phyloP scores from a whole-genome alignment of 768 basidiomycete genomes.

The Daedaleopsis nitida region DNA sequence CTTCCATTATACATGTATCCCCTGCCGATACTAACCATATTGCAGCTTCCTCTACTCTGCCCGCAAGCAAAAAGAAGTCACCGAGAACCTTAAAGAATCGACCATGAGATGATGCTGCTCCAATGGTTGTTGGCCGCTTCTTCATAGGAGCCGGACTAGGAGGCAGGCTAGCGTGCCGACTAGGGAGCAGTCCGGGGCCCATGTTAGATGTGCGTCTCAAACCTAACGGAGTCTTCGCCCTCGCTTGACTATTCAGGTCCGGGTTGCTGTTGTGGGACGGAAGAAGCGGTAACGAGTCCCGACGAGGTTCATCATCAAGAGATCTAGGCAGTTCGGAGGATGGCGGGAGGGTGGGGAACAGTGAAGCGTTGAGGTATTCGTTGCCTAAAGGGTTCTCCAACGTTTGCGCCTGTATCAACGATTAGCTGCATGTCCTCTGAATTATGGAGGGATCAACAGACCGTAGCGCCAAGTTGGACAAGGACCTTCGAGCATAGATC shows the following conservation, averaged over 20 bases:
- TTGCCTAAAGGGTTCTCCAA: slow-evolving; percentile 85
- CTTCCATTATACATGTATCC: too few species aligned
- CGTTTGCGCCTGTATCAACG: slow-evolving; percentile 57
- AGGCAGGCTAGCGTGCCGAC: slow-evolving; percentile 57
- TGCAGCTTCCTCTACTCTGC: slow-evolving; percentile 79
- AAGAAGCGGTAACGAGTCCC: slow-evolving; percentile 47
- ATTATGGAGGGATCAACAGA: slow-evolving; percentile 40
- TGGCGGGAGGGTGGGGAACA: slow-evolving; percentile 65
- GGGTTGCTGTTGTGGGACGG: slow-evolving; percentile 57
- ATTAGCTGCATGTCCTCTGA: neutral
- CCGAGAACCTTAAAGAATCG: slow-evolving; percentile 86
- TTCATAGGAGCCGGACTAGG: slow-evolving; percentile 38
- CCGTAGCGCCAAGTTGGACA: slow-evolving; percentile 82
- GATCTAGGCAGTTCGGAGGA: slow-evolving; percentile 61
- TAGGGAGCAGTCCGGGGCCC: slow-evolving; percentile 29
- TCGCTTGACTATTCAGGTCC: slow-evolving; percentile 43
- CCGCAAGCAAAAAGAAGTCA: slow-evolving; percentile 86
- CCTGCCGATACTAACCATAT: slow-evolving; percentile 57
- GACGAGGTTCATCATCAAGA: slow-evolving; percentile 47
- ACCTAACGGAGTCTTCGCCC: slow-evolving; percentile 33
- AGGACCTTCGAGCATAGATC: slow-evolving; percentile 88
- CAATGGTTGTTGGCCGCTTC: slow-evolving; percentile 65
- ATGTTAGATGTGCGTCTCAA: slow-evolving; percentile 61
- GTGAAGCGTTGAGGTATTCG: slow-evolving; percentile 74
- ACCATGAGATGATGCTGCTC: slow-evolving; percentile 78